phyloP scores from a whole-genome alignment of 2,329 filamentous ascomycete species.

The Penicillium freii region DNA sequence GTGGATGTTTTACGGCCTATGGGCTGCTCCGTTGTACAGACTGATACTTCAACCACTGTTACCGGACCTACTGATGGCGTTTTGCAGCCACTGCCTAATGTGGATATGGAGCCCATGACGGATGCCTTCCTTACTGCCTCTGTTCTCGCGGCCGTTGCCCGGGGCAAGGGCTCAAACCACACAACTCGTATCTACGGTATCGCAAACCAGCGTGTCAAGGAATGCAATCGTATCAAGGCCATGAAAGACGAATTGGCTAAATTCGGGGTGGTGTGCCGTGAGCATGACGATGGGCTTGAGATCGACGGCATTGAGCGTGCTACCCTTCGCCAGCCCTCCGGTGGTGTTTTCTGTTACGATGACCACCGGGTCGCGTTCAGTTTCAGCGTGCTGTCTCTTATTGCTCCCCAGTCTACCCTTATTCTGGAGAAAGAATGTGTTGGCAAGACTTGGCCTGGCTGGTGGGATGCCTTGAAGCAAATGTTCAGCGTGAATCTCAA shows the following conservation, averaged over 20 bases:
- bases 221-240: constrained; percentile 92
- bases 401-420: constrained; percentile 68
- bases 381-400: constrained; percentile 82
- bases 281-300: constrained; percentile 89
- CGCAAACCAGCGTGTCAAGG: constrained; percentile 95
- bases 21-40: constrained; percentile 89
- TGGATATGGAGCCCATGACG: constrained; percentile 99
- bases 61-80: constrained; percentile 76
- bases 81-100: constrained; percentile 71
- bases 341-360: constrained; percentile 85
- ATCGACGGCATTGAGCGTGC: constrained; percentile 58
- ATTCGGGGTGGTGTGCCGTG: constrained; percentile 80
- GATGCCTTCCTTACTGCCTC: constrained; percentile 96
- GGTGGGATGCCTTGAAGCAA: constrained; percentile 87
- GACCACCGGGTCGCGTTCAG: constrained; percentile 99
- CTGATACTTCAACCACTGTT: constrained; percentile 82
- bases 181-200: constrained; percentile 88
- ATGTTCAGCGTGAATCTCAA: constrained; percentile 74
- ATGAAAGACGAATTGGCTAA: constrained; percentile 95
- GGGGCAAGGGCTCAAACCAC: constrained; percentile 58
- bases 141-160: constrained; percentile 84
- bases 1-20: constrained; percentile 86
- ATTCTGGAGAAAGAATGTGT: constrained; percentile 89
- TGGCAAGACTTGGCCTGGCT: constrained; percentile 97
- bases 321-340: constrained; percentile 55